Base-by-base conservation (phyloP, 768 basidiomycete species). In the Mycena maculata region DNA sequence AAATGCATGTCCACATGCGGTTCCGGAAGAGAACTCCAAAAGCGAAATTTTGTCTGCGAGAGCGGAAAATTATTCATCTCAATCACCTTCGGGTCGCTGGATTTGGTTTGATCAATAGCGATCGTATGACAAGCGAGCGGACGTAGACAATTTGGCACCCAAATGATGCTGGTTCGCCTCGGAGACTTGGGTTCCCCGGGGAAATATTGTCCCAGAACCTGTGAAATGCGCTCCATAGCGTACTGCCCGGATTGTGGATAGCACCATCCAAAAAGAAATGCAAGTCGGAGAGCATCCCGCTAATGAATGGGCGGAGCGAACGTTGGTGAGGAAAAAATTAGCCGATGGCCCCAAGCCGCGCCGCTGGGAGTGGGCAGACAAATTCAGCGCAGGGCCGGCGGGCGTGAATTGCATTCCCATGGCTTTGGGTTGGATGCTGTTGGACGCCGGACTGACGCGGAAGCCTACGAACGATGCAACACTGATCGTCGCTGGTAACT, bases 21-120 rank as follows among this genome's bases (percentile, higher is more conserved):
- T 22, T 20, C 30, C 62, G 60, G 68, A 70, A 67, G 60, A 70
- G 63, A 68, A 61, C 61, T 52, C 57, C 66, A 50, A 58, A 67
- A 65, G 44, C 57, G 63, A 67, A 27, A 27, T 58, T 68, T 62
- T 39, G 44, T 38, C 50, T 45, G 67, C 66, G 64, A 58, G 60
- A 71, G 63, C 41, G 45, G 57, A 36, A 50, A 58, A 62, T 58
- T 48, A 63, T 8, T 8, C 52, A 61, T 47, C 54, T 38, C 52
- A 31, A 44, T 60, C 54, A 27, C 25, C 38, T 52, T 59, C 41
- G 55, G 33, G 39, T 45, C 47, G 39, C 47, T 36, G 41, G 25
- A 5, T 65, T 60, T 50, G 56, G 53, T 59, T 64, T 64, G 55
- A 58, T 58, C 23, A 50, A 6, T 30, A 30, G 49, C 33, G 25